Evolutionary conservation across 352 stramenopile species (phyloP).

Genomic region (Pythium pyrilobum): DNA sequence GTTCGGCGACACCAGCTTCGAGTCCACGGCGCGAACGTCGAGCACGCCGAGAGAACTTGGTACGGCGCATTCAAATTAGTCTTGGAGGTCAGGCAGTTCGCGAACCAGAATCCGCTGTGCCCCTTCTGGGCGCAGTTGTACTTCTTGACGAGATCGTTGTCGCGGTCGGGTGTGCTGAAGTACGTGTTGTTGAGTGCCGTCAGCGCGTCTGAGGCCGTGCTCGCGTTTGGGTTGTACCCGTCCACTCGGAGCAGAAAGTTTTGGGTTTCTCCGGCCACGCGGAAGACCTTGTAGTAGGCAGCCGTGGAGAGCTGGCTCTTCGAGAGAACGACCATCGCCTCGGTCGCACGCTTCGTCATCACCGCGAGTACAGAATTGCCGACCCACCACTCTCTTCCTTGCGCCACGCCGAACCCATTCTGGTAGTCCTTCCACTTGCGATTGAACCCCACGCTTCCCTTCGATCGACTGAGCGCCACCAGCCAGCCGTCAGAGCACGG

Average conservation of each 20-base stretch:
- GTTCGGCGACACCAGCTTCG: constrained; percentile 42
- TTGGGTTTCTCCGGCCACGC: constrained; percentile 33
- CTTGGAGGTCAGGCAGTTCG: constrained; percentile 33
- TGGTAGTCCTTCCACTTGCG: constrained; percentile 58
- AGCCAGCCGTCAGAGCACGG: constrained; percentile 59
- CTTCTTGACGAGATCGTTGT: constrained; percentile 39
- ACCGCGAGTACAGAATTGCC: constrained; percentile 37
- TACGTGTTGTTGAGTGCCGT: constrained; percentile 43
- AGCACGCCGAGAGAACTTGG: constrained; percentile 34
- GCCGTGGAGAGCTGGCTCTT: constrained; percentile 36
- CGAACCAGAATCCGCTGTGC: constrained; percentile 58
- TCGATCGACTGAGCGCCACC: constrained; percentile 40
- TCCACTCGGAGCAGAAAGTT: constrained; percentile 41
- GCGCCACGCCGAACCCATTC: constrained; percentile 44
- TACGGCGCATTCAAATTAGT: constrained; percentile 53
- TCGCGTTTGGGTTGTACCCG: constrained; percentile 29
- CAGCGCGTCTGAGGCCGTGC: constrained; percentile 38
- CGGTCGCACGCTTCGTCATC: constrained; percentile 28
- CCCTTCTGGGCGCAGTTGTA: constrained; percentile 43
- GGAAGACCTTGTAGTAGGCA: constrained; percentile 41
- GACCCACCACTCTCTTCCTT: constrained; percentile 50
- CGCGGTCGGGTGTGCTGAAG: constrained; percentile 52
- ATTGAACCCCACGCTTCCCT: constrained; percentile 47
- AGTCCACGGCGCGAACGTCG: constrained; percentile 38
- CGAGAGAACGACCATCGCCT: constrained; percentile 50